Evolutionary conservation across 169 alveolate species (phyloP).

Genomic region (Eimeria sp.): DNA sequence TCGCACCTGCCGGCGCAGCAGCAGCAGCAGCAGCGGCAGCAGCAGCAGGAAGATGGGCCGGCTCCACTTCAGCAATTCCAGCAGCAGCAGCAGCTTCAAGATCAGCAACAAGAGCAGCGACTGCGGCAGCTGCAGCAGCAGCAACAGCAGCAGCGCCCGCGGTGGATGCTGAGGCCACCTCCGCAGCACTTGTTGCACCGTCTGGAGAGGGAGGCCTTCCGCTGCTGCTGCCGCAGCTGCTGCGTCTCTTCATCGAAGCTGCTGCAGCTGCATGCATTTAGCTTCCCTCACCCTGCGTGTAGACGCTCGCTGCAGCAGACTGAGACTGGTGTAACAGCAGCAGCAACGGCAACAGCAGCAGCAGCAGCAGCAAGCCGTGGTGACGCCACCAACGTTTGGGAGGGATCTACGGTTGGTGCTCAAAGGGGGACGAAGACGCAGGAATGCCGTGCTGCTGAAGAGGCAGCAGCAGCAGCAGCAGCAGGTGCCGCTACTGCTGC

Average conservation of each 20-base stretch:
- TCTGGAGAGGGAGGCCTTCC: constrained; percentile 73
- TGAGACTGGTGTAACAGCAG: constrained; percentile 9
- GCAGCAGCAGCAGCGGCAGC: too few species aligned
- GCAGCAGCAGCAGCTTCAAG: not conserved
- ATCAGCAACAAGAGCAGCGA: not conserved
- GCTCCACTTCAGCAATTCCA: not conserved
- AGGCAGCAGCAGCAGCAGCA: constrained; percentile 49
- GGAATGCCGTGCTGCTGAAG: constrained; percentile 1
- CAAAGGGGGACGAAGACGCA: not conserved
- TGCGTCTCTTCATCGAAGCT: constrained; percentile 6
- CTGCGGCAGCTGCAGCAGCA: not conserved
- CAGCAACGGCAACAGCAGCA: constrained; percentile 23
- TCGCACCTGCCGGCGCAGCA: not conserved
- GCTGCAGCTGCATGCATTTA: constrained; percentile 48
- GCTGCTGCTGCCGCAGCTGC: constrained; percentile 77
- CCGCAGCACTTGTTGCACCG: constrained; percentile 63
- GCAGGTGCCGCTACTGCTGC: not conserved
- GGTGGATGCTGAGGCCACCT: constrained; percentile 49
- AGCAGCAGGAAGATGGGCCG: too few species aligned
- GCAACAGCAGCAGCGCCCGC: constrained; percentile 10
- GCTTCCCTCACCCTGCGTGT: not conserved
- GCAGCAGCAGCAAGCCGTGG: constrained; percentile 12
- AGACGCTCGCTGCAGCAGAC: not conserved
- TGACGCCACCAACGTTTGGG: not conserved
- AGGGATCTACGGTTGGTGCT: not conserved